These are phyloP conservation scores for Claviceps pusilla DNA, from an alignment of 2,329 filamentous ascomycete genomes.

Conservation along the genomic window DNA sequence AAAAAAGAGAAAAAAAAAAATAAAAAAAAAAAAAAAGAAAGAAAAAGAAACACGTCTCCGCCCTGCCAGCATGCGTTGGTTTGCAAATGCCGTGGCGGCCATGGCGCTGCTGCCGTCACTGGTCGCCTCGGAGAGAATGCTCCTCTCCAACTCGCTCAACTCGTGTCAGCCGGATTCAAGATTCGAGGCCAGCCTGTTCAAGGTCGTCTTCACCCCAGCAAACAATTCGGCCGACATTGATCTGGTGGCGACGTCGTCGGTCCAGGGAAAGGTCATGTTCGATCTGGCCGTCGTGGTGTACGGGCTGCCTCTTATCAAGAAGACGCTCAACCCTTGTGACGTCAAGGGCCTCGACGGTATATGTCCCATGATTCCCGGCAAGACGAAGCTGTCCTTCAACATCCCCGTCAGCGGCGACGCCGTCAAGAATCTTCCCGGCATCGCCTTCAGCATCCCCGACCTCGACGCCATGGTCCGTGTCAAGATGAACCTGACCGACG, in stretches of 20 bases:
- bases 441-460: conserved; percentile 80
- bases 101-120: conserved; percentile 3
- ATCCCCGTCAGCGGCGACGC: conserved; percentile 41
- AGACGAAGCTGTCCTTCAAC: conserved; percentile 59
- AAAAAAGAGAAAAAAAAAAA: neutral
- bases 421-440: conserved; percentile 53
- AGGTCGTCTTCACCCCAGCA: conserved; percentile 56
- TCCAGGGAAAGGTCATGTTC: conserved; percentile 50
- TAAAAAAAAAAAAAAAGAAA: too few species aligned
- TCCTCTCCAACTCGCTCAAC: conserved; percentile 51
- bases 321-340: conserved; percentile 57
- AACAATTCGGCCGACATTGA: conserved; percentile 56
- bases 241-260: conserved; percentile 60
- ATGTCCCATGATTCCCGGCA: conserved; percentile 78
- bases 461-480: conserved; percentile 72
- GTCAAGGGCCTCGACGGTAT: conserved; percentile 49
- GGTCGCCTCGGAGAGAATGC: conserved; percentile 4
- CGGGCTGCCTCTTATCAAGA: conserved; percentile 51
- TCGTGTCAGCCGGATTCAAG: conserved; percentile 64
- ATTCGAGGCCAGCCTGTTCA: conserved; percentile 72
- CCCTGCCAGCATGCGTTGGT: conserved; percentile 2
- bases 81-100: conserved; percentile 1
- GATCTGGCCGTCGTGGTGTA: conserved; percentile 30
- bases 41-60: neutral
- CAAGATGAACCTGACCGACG: conserved; percentile 55